Evolutionary conservation across 1,139 yeast genomes (phyloP), one percentile per base, ranked within the genome.

Genomic region (Geotrichum phurueaensis): DNA sequence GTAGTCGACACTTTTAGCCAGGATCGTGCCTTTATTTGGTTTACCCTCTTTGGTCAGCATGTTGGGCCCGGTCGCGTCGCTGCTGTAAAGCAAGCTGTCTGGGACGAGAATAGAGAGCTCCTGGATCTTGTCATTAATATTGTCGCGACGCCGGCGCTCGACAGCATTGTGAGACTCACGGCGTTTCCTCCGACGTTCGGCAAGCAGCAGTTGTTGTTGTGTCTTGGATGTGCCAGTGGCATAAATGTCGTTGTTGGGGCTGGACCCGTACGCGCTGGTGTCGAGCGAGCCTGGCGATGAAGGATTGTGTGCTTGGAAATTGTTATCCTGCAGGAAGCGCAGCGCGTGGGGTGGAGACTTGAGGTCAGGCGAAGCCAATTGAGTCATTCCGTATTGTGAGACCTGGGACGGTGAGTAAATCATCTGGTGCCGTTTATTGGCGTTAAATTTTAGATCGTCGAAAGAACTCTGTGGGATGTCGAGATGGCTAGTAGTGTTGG

Each of bases 1-100:
- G 70, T 90, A 92, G 67, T 90, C 96, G 1, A 91, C 96, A 0
- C 95, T 84, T 69, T 89, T 87, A 27, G 91, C 82, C 64, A 92
- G 77, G 10, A 92, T 89, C 67, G 91, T 96, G 1, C 97, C 97
- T 75, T 92, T 92, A 70, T 91, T 91, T 1, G 97, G 97, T 67
- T 87, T 87, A 2, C 96, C 96, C 69, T 89, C 96, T 66, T 87
- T 88, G 1, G 92, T 84, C 2, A 91, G 89, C 27, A 22, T 58
- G 20, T 59, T 36, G 27, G 58, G 59, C 48, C 56, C 54, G 6
- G 56, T 60, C 36, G 57, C 48, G n/a, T 54, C 54, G 13, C 36
- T 54, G 23, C 63, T 64, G 29, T 59, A 64, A 23, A 84, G 87
- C 67, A 86, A 83, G 51, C 82, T 82, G n/a, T 76, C 75, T 0